Evolutionary conservation across 2,329 filamentous ascomycete genomes (phyloP).

Genomic region (Fusarium solani-melongenae): DNA sequence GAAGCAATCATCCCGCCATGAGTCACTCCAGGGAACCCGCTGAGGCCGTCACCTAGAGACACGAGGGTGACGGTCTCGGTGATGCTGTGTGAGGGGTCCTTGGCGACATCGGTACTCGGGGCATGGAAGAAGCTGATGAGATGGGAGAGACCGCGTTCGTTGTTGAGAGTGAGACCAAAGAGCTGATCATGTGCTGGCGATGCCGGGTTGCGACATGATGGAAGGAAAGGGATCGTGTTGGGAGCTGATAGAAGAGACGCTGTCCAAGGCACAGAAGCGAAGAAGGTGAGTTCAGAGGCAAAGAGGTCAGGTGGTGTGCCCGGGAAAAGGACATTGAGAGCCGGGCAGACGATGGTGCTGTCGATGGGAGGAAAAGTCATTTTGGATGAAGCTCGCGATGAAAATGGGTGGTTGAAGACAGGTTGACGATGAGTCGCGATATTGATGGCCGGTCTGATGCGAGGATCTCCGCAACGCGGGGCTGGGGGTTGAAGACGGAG

Average conservation of each 20-base stretch:
- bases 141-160: constrained; percentile 43
- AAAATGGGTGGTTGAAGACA: constrained; percentile 2
- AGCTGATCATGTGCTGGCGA: constrained; percentile 47
- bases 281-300: constrained; percentile 44
- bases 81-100: constrained; percentile 42
- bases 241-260: constrained; percentile 43
- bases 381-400: constrained; percentile 24
- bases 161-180: constrained; percentile 48
- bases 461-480: constrained; percentile 17
- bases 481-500: constrained; percentile 6
- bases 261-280: constrained; percentile 52
- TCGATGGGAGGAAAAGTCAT: constrained; percentile 34
- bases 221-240: constrained; percentile 47
- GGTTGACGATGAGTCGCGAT: not conserved
- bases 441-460: constrained; percentile 3
- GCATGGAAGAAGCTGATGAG: constrained; percentile 50
- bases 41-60: constrained; percentile 48
- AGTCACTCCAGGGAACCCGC: constrained; percentile 47
- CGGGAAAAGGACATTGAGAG: constrained; percentile 44
- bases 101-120: constrained; percentile 37
- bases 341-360: constrained; percentile 46
- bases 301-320: constrained; percentile 42
- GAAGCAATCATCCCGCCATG: constrained; percentile 52
- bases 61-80: constrained; percentile 46
- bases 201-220: constrained; percentile 47